Percentiles rank a stretch among this genome's conserved stretches.
Evolutionary conservation across 176 grass and related monocot genomes (phyloP).

Genomic region (Saccharum officinarum): DNA sequence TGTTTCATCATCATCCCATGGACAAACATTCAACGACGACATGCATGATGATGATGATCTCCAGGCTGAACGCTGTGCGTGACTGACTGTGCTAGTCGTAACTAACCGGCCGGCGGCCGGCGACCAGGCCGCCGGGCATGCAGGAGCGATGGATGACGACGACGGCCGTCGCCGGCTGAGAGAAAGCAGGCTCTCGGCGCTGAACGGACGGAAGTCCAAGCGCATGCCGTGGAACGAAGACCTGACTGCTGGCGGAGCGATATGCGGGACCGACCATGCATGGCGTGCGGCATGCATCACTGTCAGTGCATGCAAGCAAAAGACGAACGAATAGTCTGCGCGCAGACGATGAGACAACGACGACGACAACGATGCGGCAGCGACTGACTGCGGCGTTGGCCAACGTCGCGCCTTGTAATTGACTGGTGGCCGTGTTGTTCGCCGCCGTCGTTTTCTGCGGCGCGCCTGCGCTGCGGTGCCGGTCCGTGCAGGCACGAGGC

Average conservation of each 20-base stretch:
- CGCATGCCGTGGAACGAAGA: conserved; percentile 29
- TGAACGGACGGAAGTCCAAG: conserved; percentile 1
- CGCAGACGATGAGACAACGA: background rate
- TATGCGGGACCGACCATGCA: background rate
- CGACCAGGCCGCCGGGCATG: background rate
- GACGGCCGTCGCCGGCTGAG: no score
- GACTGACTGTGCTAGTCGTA: background rate
- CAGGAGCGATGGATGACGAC: background rate
- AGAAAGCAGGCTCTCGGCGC: no score
- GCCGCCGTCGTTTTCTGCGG: background rate
- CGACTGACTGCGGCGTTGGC: background rate
- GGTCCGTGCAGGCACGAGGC: no score
- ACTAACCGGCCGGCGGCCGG: background rate
- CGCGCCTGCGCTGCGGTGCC: no score
- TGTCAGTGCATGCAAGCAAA: background rate
- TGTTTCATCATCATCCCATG: no score
- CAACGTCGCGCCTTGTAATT: background rate
- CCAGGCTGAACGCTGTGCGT: background rate
- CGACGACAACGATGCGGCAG: background rate
- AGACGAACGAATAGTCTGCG: background rate
- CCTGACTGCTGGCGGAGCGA: no score
- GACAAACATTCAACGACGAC: no score
- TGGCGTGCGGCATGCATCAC: background rate
- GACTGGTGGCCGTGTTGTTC: background rate
- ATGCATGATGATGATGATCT: background rate